Evolutionary conservation across 257 asterid species (phyloP).

Genomic region (Scutellaria galericulata): DNA sequence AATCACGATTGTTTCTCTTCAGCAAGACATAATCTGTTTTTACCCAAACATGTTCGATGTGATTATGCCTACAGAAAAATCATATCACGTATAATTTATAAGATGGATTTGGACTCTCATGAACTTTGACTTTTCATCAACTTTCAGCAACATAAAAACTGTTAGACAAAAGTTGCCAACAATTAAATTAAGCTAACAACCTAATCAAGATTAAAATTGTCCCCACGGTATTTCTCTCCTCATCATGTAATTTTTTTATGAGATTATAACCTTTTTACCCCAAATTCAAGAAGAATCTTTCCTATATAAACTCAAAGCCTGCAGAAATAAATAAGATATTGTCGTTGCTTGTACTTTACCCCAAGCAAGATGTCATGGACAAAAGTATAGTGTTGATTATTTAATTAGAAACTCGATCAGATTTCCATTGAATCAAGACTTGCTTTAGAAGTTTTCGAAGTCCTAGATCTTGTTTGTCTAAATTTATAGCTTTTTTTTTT

Average conservation of each 20-base stretch:
- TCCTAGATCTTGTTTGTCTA: conserved; percentile 19
- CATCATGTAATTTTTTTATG: conserved; percentile 29
- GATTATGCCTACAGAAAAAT: too few species aligned
- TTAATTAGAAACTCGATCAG: neutral
- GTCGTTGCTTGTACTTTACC: conserved; percentile 20
- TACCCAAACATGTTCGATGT: too few species aligned
- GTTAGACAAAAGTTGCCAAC: too few species aligned
- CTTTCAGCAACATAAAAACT: too few species aligned
- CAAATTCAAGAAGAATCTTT: conserved; percentile 36
- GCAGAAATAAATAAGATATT: conserved; percentile 4
- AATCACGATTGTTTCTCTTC: too few species aligned
- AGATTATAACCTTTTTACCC: conserved; percentile 11
- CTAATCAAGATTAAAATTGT: neutral
- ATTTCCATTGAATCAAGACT: conserved; percentile 27
- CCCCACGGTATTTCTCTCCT: conserved; percentile 34
- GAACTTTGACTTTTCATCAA: too few species aligned
- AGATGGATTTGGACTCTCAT: too few species aligned
- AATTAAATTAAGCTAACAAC: too few species aligned
- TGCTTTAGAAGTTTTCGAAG: conserved; percentile 13
- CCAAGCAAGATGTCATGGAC: conserved; percentile 8
- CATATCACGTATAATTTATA: too few species aligned
- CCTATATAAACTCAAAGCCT: conserved; percentile 18
- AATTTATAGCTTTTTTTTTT: conserved; percentile 20
- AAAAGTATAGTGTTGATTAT: neutral
- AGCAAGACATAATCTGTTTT: too few species aligned